Evolutionary conservation across 2,329 filamentous ascomycete genomes (phyloP).

Genomic region (Cercospora beticola): DNA sequence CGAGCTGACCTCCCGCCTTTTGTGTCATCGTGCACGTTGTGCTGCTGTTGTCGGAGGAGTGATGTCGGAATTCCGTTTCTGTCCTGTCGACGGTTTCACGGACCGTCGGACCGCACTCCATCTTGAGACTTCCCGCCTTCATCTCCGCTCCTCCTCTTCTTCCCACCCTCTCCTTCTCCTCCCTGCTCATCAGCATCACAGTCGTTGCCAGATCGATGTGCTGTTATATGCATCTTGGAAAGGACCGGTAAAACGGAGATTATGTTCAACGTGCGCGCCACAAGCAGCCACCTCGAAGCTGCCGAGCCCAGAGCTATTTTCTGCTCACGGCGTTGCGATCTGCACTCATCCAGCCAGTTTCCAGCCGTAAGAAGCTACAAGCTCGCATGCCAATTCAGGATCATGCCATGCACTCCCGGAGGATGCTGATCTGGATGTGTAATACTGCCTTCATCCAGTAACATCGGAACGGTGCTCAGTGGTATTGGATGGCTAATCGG

Average conservation of each 20-base stretch:
- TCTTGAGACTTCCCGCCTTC: background rate
- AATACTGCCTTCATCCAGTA: background rate
- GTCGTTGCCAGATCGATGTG: background rate
- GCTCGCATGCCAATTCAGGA: conserved; percentile 1
- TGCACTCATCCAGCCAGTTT: background rate
- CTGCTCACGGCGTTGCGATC: background rate
- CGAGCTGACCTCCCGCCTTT: background rate
- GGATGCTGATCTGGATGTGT: background rate
- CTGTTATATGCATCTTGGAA: background rate
- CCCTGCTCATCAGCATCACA: background rate
- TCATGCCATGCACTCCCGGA: background rate
- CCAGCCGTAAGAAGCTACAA: background rate
- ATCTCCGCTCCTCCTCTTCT: background rate
- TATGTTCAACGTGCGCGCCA: background rate
- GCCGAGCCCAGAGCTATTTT: background rate
- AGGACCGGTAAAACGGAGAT: background rate
- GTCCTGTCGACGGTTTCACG: background rate
- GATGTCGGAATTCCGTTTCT: background rate
- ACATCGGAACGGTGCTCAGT: background rate
- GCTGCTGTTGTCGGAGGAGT: background rate
- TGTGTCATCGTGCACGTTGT: conserved; percentile 4
- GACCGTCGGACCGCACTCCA: background rate
- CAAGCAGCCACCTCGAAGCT: background rate
- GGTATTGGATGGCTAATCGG: background rate
- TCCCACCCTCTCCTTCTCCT: background rate